Conservation (phyloP, 441 rosid species). For the Populus tomentosa region DNA sequence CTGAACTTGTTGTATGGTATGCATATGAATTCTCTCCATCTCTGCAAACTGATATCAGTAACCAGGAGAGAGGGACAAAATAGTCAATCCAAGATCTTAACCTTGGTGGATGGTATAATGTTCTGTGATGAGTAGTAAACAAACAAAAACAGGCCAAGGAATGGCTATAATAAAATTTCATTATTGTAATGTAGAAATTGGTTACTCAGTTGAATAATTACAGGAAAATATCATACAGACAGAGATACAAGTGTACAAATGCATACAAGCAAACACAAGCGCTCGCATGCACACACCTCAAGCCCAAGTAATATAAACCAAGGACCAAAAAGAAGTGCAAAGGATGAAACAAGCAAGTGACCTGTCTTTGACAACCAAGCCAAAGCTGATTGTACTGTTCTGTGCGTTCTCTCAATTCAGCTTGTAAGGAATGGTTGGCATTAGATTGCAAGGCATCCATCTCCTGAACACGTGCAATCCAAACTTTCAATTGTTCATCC, state of each 20-base stretch:
- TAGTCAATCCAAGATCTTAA: constrained; percentile 14
- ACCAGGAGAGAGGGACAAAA: constrained; percentile 11
- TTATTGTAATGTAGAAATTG: not conserved
- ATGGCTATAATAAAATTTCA: not conserved
- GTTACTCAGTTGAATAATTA: not conserved
- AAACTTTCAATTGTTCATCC: constrained; percentile 86
- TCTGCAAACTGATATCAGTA: constrained; percentile 62
- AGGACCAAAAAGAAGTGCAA: not conserved
- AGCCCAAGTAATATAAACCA: not conserved
- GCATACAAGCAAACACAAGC: not conserved
- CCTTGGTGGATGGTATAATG: not conserved
- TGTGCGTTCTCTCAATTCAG: constrained; percentile 76
- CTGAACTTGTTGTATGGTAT: constrained; percentile 86
- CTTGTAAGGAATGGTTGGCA: constrained; percentile 72
- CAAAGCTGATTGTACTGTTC: constrained; percentile 95
- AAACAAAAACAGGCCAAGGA: not conserved
- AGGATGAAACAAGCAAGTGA: constrained; percentile 23
- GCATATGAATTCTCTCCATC: constrained; percentile 87
- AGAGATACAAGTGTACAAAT: not conserved
- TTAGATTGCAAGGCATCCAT: constrained; percentile 81
- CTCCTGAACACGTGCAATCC: constrained; percentile 85
- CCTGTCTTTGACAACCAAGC: constrained; percentile 97
- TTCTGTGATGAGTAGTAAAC: not conserved
- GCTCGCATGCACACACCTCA: not conserved
- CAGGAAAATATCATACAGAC: not conserved